Evolutionary conservation across 2,329 filamentous ascomycete genomes (phyloP).

Genomic region (Xylaria sp.): DNA sequence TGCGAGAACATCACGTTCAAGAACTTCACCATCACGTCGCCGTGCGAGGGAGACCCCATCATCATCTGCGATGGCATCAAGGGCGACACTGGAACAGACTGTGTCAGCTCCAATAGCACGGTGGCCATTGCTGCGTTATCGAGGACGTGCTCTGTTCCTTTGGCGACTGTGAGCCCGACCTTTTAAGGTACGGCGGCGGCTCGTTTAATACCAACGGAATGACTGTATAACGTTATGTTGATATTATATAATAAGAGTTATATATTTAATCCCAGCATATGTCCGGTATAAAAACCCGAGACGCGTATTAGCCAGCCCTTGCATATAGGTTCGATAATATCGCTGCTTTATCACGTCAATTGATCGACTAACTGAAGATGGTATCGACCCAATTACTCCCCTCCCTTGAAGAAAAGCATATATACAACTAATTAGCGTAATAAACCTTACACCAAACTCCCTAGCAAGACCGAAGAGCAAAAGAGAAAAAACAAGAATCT

Average conservation of each 20-base stretch:
- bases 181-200: slow-evolving; percentile 8
- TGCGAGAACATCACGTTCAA: slow-evolving; percentile 67
- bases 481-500: background rate
- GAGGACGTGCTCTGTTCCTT: slow-evolving; percentile 49
- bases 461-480: background rate
- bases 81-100: slow-evolving; percentile 52
- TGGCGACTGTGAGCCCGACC: slow-evolving; percentile 41
- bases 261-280: background rate
- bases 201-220: background rate
- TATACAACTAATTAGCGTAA: background rate
- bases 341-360: background rate
- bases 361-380: background rate
- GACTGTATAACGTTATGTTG: slow-evolving; percentile 7
- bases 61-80: slow-evolving; percentile 63
- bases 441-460: background rate
- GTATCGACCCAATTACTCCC: background rate
- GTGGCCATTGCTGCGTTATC: slow-evolving; percentile 50
- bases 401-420: background rate
- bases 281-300: too few relatives aligned
- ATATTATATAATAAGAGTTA: slow-evolving; percentile 3
- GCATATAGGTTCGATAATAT: background rate
- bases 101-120: slow-evolving; percentile 52
- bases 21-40: slow-evolving; percentile 65
- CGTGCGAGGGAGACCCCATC: slow-evolving; percentile 55
- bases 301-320: background rate